Evolutionary conservation across 192 early-diverging fungal genomes (phyloP), one percentile per base, ranked within the genome.

Genomic region (Thoreauomyces humboldtii): DNA sequence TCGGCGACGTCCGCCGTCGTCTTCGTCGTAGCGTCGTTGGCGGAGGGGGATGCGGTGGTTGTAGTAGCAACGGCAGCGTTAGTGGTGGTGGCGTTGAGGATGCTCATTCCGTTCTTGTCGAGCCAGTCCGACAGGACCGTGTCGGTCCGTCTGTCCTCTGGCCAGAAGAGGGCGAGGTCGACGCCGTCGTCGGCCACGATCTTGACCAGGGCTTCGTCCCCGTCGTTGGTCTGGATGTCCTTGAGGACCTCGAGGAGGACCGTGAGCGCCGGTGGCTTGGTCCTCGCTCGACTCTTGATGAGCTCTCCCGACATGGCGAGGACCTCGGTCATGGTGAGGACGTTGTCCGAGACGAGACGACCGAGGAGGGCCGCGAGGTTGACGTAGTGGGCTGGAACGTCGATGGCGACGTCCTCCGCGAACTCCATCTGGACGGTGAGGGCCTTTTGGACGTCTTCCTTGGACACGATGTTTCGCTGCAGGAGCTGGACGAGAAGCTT

Each of bases 341-440:
- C 69, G 4, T 77, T 74, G n/a, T 63, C 72, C 29, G 75, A 76
- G 55, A 91, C 65, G 33, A 91, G 70, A 53, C 79, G 81, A 32
- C 79, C 87, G 45, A 75, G 61, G 21, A 77, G 41, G 14, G 53
- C 41, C 22, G 72, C 73, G 44, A 87, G 76, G 76, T 77, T 81
- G 35, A 75, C 78, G 76, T 80, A 87, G 11, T 83, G 86, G 41
- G 83, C 75, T 21, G 90, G 90, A 0, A 84, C 80, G 70, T 93
- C 91, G 33, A 82, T 75, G 7, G 83, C 81, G 41, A 89, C 73
- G 61, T 95, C 93, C 37, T 88, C 82, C 45, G 90, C 70, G 52
- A 79, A 59, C 61, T 86, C 86, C 33, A 77, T 69, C 38, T 87
- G 77, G 15, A 77, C 85, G 7, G 62, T 65, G 33, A 88, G 74